Evolutionary conservation across 1,139 yeast species (phyloP).

Genomic region (Pneumocystis sp.): DNA sequence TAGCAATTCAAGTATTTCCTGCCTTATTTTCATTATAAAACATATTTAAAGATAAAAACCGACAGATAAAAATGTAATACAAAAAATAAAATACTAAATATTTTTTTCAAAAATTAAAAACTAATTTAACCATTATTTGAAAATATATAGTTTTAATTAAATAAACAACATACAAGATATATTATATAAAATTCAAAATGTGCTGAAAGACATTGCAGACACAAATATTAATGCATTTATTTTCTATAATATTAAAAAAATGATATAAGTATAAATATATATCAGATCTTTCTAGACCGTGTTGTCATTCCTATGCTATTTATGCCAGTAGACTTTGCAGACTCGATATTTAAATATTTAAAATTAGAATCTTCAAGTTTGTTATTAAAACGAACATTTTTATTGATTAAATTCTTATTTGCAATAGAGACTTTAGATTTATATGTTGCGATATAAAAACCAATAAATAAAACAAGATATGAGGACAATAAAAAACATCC

Average conservation of each 20-base stretch:
- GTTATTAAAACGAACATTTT: not conserved
- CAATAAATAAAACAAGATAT: conserved; percentile 78
- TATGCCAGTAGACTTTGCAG: not conserved
- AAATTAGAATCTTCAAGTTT: not conserved
- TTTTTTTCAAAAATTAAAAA: not conserved
- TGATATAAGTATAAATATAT: not conserved
- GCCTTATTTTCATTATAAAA: not conserved
- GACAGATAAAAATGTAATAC: not conserved
- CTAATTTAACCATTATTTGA: not conserved
- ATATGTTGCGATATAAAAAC: not conserved
- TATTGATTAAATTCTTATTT: not conserved
- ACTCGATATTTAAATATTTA: not conserved
- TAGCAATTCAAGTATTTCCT: not conserved
- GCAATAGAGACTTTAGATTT: not conserved
- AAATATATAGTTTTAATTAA: not conserved
- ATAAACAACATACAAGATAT: not conserved
- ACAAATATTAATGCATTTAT: not conserved
- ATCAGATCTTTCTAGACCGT: not conserved
- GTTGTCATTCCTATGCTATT: not conserved
- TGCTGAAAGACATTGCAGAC: not conserved
- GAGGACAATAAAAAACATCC: conserved; percentile 84
- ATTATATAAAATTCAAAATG: not conserved
- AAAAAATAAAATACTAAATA: not conserved
- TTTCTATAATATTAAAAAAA: not conserved
- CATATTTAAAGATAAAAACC: not conserved